phyloP scores from a whole-genome alignment of 2,329 filamentous ascomycete genomes.

The Venturiaceae sp. region DNA sequence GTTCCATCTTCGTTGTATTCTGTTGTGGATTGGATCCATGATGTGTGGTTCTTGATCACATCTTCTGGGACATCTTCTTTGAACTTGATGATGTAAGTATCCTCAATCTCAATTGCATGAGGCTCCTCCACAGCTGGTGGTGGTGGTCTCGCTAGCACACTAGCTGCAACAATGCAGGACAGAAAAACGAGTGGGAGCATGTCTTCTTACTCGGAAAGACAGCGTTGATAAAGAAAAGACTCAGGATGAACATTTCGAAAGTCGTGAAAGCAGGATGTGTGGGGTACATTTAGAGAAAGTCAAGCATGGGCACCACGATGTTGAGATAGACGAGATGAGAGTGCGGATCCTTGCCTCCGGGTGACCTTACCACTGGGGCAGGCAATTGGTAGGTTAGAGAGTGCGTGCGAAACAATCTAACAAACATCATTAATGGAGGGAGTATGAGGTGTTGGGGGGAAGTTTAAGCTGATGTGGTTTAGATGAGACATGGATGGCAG shows the following conservation, averaged over 20 bases:
- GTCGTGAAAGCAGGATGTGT: not conserved
- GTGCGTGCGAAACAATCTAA: not conserved
- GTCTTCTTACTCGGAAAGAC: not conserved
- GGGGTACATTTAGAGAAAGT: not conserved
- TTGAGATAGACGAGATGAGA: not conserved
- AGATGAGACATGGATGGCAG: not conserved
- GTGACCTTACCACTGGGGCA: not conserved
- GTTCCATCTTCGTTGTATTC: not conserved
- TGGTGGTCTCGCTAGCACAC: not conserved
- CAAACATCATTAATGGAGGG: not conserved
- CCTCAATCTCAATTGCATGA: not conserved
- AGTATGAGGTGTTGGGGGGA: not conserved
- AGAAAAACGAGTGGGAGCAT: not conserved
- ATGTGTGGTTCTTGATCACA: not conserved
- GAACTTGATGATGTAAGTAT: slow-evolving; percentile 6
- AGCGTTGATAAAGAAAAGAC: not conserved
- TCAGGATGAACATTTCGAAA: not conserved
- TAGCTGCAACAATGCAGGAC: not conserved
- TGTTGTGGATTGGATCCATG: not conserved
- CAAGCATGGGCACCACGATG: not conserved
- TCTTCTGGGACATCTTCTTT: not conserved
- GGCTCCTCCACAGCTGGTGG: not conserved
- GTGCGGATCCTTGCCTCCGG: not conserved
- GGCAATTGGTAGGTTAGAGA: not conserved
- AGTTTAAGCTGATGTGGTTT: not conserved